Conservation (phyloP, 164 flowering plant genomes). For the Tetracentron sinense region DNA sequence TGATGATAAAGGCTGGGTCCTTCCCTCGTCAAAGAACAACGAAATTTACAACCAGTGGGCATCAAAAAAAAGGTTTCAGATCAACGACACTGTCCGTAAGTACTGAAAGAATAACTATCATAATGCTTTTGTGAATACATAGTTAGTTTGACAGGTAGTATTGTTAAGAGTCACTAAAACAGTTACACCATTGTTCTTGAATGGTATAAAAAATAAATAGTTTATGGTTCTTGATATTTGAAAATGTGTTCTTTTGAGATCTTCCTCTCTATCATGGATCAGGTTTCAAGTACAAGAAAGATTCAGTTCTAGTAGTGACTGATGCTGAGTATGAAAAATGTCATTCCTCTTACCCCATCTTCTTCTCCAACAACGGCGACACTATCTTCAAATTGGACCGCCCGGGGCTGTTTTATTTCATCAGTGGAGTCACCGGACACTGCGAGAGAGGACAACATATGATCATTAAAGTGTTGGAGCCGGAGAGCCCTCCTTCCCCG, state of each 20-base stretch:
- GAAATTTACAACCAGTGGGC: constrained; percentile 64
- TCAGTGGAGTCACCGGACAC: constrained; percentile 57
- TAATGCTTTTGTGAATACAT: no score
- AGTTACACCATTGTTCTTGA: no score
- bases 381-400: constrained; percentile 32
- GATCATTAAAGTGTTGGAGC: constrained; percentile 52
- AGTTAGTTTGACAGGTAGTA: no score
- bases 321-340: constrained; percentile 51
- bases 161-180: no score
- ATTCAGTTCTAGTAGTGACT: constrained; percentile 53
- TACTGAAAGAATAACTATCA: no score
- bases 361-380: constrained; percentile 60
- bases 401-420: constrained; percentile 53
- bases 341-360: constrained; percentile 33
- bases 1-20: constrained; percentile 46
- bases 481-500: constrained; percentile 14
- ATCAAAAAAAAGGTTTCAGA: constrained; percentile 47
- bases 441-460: constrained; percentile 56
- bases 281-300: constrained; percentile 56
- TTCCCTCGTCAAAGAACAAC: constrained; percentile 34
- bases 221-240: no score
- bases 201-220: no score
- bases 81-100: constrained; percentile 64
- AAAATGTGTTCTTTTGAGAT: no score
- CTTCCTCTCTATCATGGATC: neutral